phyloP scores from a whole-genome alignment of 2,329 filamentous ascomycete species.

The Fusarium chaquense region DNA sequence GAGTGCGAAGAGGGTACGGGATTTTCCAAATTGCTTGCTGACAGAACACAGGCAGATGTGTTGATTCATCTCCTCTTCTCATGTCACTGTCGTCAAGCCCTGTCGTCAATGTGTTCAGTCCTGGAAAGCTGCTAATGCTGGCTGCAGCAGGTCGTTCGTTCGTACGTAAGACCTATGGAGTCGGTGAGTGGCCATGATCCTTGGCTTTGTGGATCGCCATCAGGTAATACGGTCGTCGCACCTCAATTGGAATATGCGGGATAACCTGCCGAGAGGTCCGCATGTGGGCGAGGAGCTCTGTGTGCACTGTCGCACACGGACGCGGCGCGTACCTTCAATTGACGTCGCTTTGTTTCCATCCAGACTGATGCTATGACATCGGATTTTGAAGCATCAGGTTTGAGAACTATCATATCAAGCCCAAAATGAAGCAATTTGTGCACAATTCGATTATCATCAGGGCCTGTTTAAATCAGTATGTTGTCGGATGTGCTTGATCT shows the following conservation, averaged over 20 bases:
- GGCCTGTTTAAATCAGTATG: conserved; percentile 21
- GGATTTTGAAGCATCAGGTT: conserved; percentile 1
- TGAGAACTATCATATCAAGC: background rate
- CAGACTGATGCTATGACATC: conserved; percentile 15
- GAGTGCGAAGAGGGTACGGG: background rate
- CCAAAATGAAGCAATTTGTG: conserved; percentile 11
- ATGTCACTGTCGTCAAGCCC: conserved; percentile 23
- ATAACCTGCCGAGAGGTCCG: conserved; percentile 35
- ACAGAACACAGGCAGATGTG: conserved; percentile 1
- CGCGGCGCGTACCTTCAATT: conserved; percentile 39
- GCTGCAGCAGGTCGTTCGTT: conserved; percentile 44
- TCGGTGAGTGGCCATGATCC: conserved; percentile 47
- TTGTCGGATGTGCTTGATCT: conserved; percentile 37
- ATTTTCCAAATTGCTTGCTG: background rate
- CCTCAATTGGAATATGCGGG: conserved; percentile 39
- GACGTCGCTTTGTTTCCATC: conserved; percentile 9
- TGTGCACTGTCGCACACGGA: conserved; percentile 27
- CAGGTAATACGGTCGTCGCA: conserved; percentile 34
- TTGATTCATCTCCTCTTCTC: conserved; percentile 9
- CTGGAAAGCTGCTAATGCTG: conserved; percentile 30
- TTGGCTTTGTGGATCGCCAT: conserved; percentile 37
- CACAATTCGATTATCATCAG: background rate
- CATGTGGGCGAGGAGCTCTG: conserved; percentile 18
- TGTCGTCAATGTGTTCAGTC: conserved; percentile 22
- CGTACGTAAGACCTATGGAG: conserved; percentile 44